phyloP scores from a whole-genome alignment of 1,284 basidiomycete species.

The Hemileia vastatrix region DNA sequence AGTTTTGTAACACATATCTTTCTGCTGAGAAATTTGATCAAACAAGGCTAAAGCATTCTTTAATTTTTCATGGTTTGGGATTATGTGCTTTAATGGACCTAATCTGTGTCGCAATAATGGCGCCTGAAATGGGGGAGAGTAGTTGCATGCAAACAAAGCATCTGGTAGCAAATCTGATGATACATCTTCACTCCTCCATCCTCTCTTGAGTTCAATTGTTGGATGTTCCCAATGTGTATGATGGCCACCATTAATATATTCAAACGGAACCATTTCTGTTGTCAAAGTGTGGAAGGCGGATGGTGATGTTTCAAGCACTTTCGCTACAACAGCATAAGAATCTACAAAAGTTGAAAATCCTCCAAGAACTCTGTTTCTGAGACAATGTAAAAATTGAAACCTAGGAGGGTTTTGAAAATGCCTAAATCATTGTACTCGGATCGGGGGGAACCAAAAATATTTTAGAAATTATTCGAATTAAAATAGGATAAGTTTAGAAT shows the following conservation, averaged over 20 bases:
- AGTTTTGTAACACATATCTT: conserved; percentile 56
- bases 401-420: conserved; percentile 77
- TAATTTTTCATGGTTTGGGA: conserved; percentile 45
- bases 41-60: conserved; percentile 62
- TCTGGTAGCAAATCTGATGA: conserved; percentile 23
- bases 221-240: conserved; percentile 70
- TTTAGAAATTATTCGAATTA: neutral
- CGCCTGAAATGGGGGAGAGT: conserved; percentile 91
- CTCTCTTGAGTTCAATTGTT: conserved; percentile 59
- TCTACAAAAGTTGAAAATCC: conserved; percentile 86
- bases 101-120: conserved; percentile 46
- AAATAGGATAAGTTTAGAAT: neutral
- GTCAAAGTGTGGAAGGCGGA: conserved; percentile 56
- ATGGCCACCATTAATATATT: conserved; percentile 83
- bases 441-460: neutral
- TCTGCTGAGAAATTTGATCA: conserved; percentile 54
- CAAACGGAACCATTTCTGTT: conserved; percentile 63
- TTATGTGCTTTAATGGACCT: conserved; percentile 47
- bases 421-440: conserved; percentile 10
- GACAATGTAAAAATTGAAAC: conserved; percentile 81
- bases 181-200: conserved; percentile 17
- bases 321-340: conserved; percentile 58
- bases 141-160: conserved; percentile 62
- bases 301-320: conserved; percentile 52
- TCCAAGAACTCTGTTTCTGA: conserved; percentile 67